Evolutionary conservation across 805 yeast genomes (phyloP).

Genomic region (Pichia scutulata): DNA sequence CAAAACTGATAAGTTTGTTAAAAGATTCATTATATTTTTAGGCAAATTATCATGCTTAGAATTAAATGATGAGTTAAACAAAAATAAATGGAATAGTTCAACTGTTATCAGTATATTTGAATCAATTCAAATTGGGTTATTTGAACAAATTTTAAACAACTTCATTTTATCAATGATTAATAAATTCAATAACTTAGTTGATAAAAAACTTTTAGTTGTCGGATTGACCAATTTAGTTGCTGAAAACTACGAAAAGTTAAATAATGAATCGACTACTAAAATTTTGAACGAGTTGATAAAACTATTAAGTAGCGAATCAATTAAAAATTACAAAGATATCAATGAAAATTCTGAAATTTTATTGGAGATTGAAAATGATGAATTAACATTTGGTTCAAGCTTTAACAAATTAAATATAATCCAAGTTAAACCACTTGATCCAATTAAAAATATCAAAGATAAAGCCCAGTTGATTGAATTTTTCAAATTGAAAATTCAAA

Average conservation of each 20-base stretch:
- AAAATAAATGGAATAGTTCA: constrained; percentile 21
- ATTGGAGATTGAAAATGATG: constrained; percentile 49
- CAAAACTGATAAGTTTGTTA: constrained; percentile 73
- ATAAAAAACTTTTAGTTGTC: constrained; percentile 39
- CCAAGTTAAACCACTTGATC: constrained; percentile 58
- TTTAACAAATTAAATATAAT: constrained; percentile 69
- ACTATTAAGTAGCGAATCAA: constrained; percentile 27
- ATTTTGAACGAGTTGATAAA: constrained; percentile 39
- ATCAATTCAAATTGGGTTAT: constrained; percentile 57
- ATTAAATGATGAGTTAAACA: constrained; percentile 25
- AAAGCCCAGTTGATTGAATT: constrained; percentile 29
- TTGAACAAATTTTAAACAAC: constrained; percentile 42
- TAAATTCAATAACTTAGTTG: constrained; percentile 33
- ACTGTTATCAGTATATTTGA: constrained; percentile 63
- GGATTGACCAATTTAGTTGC: constrained; percentile 41
- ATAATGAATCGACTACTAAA: constrained; percentile 33
- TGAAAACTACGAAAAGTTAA: constrained; percentile 32
- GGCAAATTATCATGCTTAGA: constrained; percentile 25
- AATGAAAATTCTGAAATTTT: constrained; percentile 42
- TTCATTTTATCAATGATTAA: constrained; percentile 43
- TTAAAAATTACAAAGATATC: constrained; percentile 26
- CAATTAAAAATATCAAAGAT: constrained; percentile 43
- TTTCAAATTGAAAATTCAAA: constrained; percentile 19
- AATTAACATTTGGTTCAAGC: constrained; percentile 74
- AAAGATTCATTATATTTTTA: constrained; percentile 60